Base-by-base conservation (phyloP, 257 asterid species). In the Henckelia pumila region DNA sequence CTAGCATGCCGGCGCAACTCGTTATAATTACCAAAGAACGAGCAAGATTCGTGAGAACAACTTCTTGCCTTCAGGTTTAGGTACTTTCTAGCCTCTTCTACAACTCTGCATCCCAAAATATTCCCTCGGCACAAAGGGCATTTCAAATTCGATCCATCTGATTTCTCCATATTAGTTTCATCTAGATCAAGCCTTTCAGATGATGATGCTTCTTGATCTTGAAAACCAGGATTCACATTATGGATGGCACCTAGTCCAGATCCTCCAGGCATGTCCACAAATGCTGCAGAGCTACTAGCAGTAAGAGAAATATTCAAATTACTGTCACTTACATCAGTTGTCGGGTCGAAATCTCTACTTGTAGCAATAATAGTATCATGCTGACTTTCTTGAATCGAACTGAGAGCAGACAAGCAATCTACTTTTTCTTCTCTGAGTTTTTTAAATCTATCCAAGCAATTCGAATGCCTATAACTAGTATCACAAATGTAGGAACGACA, bases 111-210 rank as follows among this genome's bases (percentile, higher is more conserved):
- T 17, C 96, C 97, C 73, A 83, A 66, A 1, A 93, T 86, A 7
- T 52, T 52, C 59, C 97, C 97, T 68, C 97, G 97, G 19, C 99
- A 93, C 64, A 93, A 66, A 28, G 99, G 99, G 71, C 99, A 93
- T 71, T 69, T 81, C 75, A 93, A 81, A 60, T 80, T 82, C 21
- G 76, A 71, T 55, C 66, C 64, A 11, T 83, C 87, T 3, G 81
- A 58, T 63, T 67, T 78, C 55, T 81, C 89, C 37, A 35, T 29
- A 65, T 60, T 60, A 52, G 30, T 25, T 47, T 73, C 86, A 60
- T 66, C 83, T 40, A 37, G 74, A 70, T 81, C 75, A 67, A 71
- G 74, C 14, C 11, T 35, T 35, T 35, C 14, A 13, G 0, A 35
- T 35, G 44, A 35, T 9, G 44, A 8, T 1, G 10, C 14, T 35